Percentiles rank a stretch among this genome's conserved stretches.
phyloP scores from a whole-genome alignment of 352 stramenopile genomes.

The Globisporangium rhizosaccharum region DNA sequence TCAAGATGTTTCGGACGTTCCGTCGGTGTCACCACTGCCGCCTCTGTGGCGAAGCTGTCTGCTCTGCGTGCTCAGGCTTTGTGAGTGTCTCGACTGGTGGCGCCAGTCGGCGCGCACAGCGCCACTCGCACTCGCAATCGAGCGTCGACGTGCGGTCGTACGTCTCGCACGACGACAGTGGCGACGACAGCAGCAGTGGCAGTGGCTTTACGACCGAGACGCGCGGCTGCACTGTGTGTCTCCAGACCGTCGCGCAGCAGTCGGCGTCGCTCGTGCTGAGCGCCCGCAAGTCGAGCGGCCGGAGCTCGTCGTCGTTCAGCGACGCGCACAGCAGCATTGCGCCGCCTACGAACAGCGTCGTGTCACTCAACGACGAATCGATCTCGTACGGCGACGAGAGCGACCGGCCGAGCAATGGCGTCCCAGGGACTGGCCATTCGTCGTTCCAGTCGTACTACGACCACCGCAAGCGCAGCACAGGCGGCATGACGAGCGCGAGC shows the following conservation, averaged over 20 bases:
- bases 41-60: conserved; percentile 63
- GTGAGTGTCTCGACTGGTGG: conserved; percentile 15
- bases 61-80: conserved; percentile 56
- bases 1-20: conserved; percentile 65
- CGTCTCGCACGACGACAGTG: conserved; percentile 12
- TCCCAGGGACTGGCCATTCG: conserved; percentile 15
- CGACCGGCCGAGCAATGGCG: conserved; percentile 13
- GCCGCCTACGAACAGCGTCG: conserved; percentile 7
- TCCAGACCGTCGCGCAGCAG: conserved; percentile 8
- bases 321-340: conserved; percentile 4
- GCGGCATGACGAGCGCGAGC: background rate
- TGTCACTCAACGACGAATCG: conserved; percentile 13
- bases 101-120: conserved; percentile 1
- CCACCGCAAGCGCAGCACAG: conserved; percentile 15
- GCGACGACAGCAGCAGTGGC: conserved; percentile 7
- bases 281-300: conserved; percentile 6
- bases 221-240: conserved; percentile 20
- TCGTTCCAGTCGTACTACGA: conserved; percentile 20
- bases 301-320: conserved; percentile 13
- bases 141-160: conserved; percentile 15
- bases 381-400: conserved; percentile 16
- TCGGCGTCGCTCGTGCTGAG: background rate
- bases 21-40: conserved; percentile 62
- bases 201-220: conserved; percentile 24
- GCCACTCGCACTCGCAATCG: conserved; percentile 11